Conservation (phyloP, 225 moss, liverwort and hornwort genomes). For the Ulota crispa region DNA sequence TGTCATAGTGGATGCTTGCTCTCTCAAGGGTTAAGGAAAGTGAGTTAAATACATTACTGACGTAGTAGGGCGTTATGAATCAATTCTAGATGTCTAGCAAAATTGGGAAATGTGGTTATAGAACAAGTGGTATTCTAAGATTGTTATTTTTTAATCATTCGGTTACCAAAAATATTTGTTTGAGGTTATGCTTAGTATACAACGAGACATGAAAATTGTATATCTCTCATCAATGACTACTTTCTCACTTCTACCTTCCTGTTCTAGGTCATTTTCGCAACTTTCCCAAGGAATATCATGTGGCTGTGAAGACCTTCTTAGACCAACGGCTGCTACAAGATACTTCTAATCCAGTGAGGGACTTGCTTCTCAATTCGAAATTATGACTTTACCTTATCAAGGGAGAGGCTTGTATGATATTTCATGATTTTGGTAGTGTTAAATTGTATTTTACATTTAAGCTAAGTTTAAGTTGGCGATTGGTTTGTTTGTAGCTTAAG, state of each 20-base stretch:
- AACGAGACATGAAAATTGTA: neutral
- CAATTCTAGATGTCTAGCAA: no score
- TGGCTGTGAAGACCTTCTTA: constrained; percentile 62
- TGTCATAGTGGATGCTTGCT: no score
- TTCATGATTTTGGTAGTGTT: neutral
- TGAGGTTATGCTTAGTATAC: neutral
- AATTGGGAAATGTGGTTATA: neutral
- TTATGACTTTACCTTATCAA: constrained; percentile 16
- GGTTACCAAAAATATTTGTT: no score
- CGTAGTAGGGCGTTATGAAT: neutral
- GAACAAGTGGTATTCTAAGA: neutral
- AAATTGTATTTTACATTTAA: neutral
- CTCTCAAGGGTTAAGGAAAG: no score
- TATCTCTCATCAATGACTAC: neutral
- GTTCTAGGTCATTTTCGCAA: constrained; percentile 65
- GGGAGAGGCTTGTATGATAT: neutral
- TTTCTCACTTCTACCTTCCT: constrained; percentile 5
- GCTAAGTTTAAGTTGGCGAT: neutral
- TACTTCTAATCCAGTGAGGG: neutral
- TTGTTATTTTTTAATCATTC: neutral
- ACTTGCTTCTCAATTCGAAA: constrained; percentile 31
- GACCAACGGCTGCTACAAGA: constrained; percentile 14
- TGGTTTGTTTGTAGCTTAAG: neutral
- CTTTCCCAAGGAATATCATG: constrained; percentile 59
- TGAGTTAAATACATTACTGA: no score